These are phyloP conservation scores for Picea sitchensis DNA, from an alignment of 75 land plant species.

Conservation along the genomic window DNA sequence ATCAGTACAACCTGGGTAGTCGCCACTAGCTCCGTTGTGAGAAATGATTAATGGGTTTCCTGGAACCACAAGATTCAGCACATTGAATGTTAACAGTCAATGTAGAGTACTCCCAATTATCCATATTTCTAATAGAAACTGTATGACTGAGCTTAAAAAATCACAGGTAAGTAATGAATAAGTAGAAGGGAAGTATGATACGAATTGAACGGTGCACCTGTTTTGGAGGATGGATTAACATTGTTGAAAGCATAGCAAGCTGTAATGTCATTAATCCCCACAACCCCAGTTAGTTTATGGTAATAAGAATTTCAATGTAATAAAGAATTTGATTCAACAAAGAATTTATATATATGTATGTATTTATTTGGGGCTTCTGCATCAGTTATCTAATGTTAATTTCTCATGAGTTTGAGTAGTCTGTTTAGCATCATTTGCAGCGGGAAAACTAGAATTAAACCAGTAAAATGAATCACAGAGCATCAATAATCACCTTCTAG, in stretches of 20 bases:
- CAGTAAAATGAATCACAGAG: too few species aligned
- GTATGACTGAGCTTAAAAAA: not conserved
- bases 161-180: not conserved
- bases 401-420: too few species aligned
- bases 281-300: not conserved
- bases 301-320: not conserved
- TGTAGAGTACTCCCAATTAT: not conserved
- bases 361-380: too few species aligned
- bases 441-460: too few species aligned
- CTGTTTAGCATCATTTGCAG: too few species aligned
- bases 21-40: slow-evolving; percentile 87
- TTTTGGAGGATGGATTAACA: not conserved
- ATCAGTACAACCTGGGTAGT: slow-evolving; percentile 66
- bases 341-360: too few species aligned
- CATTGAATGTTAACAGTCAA: not conserved
- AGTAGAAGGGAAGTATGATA: not conserved
- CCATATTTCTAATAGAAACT: not conserved
- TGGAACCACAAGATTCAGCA: slow-evolving; percentile 8
- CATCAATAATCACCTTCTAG: too few species aligned
- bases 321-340: not conserved
- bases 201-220: not conserved
- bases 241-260: slow-evolving; percentile 12
- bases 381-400: too few species aligned
- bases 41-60: slow-evolving; percentile 57
- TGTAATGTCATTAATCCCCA: slow-evolving; percentile 3